phyloP scores from a whole-genome alignment of 169 alveolate species.

The Cytauxzoon felis region DNA sequence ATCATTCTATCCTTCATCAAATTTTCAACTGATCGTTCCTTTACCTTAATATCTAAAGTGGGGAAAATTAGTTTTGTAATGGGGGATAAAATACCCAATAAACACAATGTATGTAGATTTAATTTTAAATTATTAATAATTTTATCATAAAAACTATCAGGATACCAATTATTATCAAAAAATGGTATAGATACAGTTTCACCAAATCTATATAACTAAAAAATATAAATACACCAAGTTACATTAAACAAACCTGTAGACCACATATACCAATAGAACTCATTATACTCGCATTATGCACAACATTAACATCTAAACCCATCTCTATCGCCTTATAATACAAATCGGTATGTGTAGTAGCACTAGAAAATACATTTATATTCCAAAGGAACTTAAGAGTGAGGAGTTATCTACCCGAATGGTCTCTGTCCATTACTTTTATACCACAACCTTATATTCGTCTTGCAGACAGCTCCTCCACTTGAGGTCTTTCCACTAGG shows the following conservation, averaged over 20 bases:
- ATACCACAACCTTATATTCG: too few species aligned
- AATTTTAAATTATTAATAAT: slow-evolving; percentile 83
- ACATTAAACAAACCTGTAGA: slow-evolving; percentile 40
- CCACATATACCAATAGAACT: slow-evolving; percentile 82
- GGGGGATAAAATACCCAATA: slow-evolving; percentile 65
- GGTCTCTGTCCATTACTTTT: too few species aligned
- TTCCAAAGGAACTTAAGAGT: too few species aligned
- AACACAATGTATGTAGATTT: slow-evolving; percentile 93
- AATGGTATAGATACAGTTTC: slow-evolving; percentile 97
- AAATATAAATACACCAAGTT: not conserved
- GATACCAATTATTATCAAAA: slow-evolving; percentile 96
- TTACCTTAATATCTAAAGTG: slow-evolving; percentile 91
- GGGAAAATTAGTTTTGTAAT: not conserved
- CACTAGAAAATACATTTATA: slow-evolving; percentile 70
- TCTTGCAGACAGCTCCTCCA: too few species aligned
- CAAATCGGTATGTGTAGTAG: slow-evolving; percentile 94
- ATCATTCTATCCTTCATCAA: slow-evolving; percentile 88
- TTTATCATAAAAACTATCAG: slow-evolving; percentile 93
- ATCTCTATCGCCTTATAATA: slow-evolving; percentile 85
- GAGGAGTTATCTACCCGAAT: too few species aligned
- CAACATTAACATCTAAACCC: slow-evolving; percentile 87
- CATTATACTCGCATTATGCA: slow-evolving; percentile 92
- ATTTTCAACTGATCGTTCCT: slow-evolving; percentile 94
- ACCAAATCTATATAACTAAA: slow-evolving; percentile 95
- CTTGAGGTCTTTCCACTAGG: too few species aligned